Percentiles rank a stretch among this genome's conserved stretches.
These are phyloP conservation scores for Venturia carpophila DNA, from an alignment of 2,329 filamentous ascomycete genomes.

Conservation along the genomic window DNA sequence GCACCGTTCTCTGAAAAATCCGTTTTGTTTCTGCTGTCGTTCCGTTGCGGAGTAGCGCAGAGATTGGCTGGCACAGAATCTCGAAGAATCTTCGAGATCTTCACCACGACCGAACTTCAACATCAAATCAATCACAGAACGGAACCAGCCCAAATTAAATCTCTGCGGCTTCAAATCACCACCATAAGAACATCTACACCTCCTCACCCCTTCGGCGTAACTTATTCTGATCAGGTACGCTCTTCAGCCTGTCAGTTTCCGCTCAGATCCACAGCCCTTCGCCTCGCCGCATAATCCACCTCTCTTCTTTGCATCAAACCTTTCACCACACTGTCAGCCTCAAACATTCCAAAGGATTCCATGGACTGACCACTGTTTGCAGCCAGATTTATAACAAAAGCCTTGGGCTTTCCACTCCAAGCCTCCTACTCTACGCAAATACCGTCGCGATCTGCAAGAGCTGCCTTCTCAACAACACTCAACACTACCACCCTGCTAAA, in stretches of 20 bases:
- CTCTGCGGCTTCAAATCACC: not conserved
- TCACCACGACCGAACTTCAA: not conserved
- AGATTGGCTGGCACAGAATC: not conserved
- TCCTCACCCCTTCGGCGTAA: not conserved
- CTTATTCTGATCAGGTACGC: not conserved
- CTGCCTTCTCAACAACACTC: not conserved
- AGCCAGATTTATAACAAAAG: not conserved
- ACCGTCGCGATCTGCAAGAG: not conserved
- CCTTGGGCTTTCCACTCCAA: not conserved
- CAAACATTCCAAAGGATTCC: conserved; percentile 5
- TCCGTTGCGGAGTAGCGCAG: not conserved
- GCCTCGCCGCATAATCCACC: conserved; percentile 8
- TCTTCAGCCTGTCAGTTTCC: not conserved
- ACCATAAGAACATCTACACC: not conserved
- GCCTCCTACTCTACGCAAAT: not conserved
- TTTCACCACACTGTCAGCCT: not conserved
- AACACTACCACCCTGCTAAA: not conserved
- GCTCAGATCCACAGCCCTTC: not conserved
- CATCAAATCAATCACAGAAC: conserved; percentile 1
- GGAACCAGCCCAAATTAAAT: not conserved
- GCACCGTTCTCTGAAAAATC: too few species aligned
- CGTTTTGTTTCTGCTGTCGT: too few species aligned
- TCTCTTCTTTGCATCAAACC: not conserved
- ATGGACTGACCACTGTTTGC: conserved; percentile 7
- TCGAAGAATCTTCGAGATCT: conserved; percentile 5